Base-by-base conservation (phyloP, 352 stramenopile species). In the Phytophthora pini region DNA sequence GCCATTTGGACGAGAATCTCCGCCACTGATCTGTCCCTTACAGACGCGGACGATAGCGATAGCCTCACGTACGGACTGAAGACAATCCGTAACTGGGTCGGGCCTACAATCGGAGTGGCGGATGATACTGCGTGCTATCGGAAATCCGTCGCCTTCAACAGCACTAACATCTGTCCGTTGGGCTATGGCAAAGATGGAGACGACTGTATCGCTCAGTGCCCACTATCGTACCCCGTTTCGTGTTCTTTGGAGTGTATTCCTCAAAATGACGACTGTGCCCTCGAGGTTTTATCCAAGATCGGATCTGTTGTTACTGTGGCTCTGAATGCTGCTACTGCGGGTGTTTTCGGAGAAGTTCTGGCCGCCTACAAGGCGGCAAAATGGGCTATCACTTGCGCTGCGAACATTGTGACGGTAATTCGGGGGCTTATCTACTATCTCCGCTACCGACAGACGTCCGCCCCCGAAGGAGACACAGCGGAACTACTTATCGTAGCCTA, bases 211-310 rank as follows among this genome's bases (percentile, higher is more conserved):
- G 64, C 68, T 5, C 56, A 76, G 6, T 80, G 72, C 26, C 72
- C 72, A 0, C 26, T 80, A 3, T 56, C 71, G 9, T 80, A 79
- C 8, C 72, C 69, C 0, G 65, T 80, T 4, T 49, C 53, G 1
- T 80, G 72, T 22, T 67, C 59, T 1, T 49, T 76, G 55, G 69
- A 80, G 29, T 80, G 72, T 43, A 76, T 90, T 15, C 82, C 79
- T 77, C 59, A 72, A 41, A 72, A 72, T 13, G 64, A 72, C n/a
- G 64, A 72, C 39, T 72, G 64, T 36, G 64, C 46, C 0, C 58
- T 72, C 6, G 64, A 67, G 11, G 34, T 34, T 4, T 38, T 80
- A 9, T 68, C 53, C 0, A 75, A 78, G n/a, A 65, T 78, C 13
- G 65, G 51, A 0, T 70, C 64, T 3, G 61, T 75, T n/a, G 54